Evolutionary conservation across 805 yeast species (phyloP).

Genomic region (Zygosaccharomyces pseudorouxii): DNA sequence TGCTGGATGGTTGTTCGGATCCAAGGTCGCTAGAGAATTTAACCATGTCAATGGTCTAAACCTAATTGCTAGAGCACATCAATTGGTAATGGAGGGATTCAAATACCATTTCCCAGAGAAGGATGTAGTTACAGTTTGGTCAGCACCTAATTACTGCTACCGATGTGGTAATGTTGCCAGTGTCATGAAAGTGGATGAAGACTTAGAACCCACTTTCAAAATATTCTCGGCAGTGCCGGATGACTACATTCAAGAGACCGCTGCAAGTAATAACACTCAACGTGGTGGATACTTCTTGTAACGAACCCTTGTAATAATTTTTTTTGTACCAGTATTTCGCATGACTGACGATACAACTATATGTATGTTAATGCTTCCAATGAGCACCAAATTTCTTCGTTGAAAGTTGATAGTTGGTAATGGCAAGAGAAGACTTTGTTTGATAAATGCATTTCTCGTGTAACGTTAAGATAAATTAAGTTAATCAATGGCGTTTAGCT

Average conservation of each 20-base stretch:
- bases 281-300: constrained; percentile 37
- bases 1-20: constrained; percentile 97
- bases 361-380: neutral
- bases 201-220: constrained; percentile 80
- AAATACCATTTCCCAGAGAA: constrained; percentile 93
- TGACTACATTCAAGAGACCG: constrained; percentile 43
- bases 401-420: neutral
- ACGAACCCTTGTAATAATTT: constrained; percentile 6
- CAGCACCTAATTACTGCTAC: constrained; percentile 95
- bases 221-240: constrained; percentile 95
- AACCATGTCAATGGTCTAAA: constrained; percentile 88
- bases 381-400: neutral
- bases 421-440: neutral
- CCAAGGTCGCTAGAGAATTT: constrained; percentile 90
- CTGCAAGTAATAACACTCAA: constrained; percentile 27
- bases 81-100: constrained; percentile 97
- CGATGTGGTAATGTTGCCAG: constrained; percentile 98
- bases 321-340: constrained; percentile 2
- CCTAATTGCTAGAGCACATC: constrained; percentile 94
- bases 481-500: neutral
- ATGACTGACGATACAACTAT: constrained; percentile 6
- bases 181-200: constrained; percentile 92
- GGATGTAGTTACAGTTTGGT: constrained; percentile 97
- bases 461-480: neutral
- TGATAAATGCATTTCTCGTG: neutral